Percentiles rank a stretch among this genome's conserved stretches.
Evolutionary conservation across 352 stramenopile species (phyloP).

Genomic region (Globisporangium cederbergense): DNA sequence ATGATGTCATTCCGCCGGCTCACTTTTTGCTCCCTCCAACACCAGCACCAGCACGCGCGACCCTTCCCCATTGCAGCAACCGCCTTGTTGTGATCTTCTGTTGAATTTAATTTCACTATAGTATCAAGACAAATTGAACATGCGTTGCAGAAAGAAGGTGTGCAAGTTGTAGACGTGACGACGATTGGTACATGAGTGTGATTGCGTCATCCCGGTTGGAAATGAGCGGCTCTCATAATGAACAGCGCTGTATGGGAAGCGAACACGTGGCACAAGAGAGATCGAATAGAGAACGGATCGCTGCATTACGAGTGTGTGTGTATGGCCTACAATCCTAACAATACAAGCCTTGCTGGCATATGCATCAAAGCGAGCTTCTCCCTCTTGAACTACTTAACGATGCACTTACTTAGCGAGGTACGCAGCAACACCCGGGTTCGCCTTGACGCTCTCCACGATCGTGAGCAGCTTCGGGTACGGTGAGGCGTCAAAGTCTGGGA

Average conservation of each 20-base stretch:
- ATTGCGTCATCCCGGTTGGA: too few relatives aligned
- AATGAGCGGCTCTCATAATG: too few relatives aligned
- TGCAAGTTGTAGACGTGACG: too few relatives aligned
- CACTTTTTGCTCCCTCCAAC: background rate
- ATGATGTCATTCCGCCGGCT: background rate
- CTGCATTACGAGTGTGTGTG: background rate
- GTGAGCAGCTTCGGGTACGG: slow-evolving; percentile 31
- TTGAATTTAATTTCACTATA: too few relatives aligned
- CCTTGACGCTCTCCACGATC: slow-evolving; percentile 32
- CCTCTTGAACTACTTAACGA: background rate
- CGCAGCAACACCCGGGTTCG: slow-evolving; percentile 26
- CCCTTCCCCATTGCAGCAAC: background rate
- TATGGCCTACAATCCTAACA: background rate
- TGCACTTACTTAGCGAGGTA: slow-evolving; percentile 20
- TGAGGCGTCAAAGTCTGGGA: slow-evolving; percentile 19
- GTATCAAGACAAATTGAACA: too few relatives aligned
- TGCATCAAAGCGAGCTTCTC: background rate
- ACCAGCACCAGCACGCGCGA: background rate
- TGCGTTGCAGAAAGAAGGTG: background rate
- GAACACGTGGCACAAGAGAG: too few relatives aligned
- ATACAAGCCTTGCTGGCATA: background rate
- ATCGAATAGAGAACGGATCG: background rate
- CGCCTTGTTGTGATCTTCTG: background rate
- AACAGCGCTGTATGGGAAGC: too few relatives aligned
- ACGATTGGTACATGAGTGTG: too few relatives aligned